Percentiles rank a stretch among this genome's conserved stretches.
phyloP scores from a whole-genome alignment of 306 rosid species.

The Mucuna pruriens region DNA sequence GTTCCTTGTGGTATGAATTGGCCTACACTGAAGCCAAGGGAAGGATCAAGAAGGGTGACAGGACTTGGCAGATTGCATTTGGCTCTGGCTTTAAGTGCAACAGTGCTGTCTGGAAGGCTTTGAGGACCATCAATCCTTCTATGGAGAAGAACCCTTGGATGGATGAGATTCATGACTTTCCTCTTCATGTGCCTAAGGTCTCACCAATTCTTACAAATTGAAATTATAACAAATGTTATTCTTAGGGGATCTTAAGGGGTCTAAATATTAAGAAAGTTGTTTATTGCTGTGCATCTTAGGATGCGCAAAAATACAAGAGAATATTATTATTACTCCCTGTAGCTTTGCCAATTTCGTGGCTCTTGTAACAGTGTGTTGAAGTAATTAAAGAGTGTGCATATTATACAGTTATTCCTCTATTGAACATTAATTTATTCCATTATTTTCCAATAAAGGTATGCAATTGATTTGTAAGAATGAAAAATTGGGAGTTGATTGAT shows the following conservation, averaged over 20 bases:
- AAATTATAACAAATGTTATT: too few species aligned
- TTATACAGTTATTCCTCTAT: background rate
- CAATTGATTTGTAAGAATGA: background rate
- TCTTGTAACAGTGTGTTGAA: background rate
- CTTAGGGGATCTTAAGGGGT: background rate
- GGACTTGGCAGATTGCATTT: constrained; percentile 95
- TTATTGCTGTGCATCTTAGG: background rate
- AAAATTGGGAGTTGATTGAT: too few species aligned
- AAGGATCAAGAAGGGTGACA: constrained; percentile 70
- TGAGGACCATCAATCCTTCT: constrained; percentile 66
- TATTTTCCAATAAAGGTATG: background rate
- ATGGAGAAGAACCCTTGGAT: constrained; percentile 84
- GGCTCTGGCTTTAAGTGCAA: constrained; percentile 97
- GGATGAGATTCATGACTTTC: constrained; percentile 83
- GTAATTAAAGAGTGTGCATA: constrained; percentile 5
- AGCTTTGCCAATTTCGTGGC: background rate
- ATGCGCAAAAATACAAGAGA: background rate
- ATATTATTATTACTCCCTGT: background rate
- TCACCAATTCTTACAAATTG: too few species aligned
- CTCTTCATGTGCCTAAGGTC: constrained; percentile 74
- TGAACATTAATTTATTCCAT: background rate
- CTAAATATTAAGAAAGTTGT: background rate
- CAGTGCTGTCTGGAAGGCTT: constrained; percentile 85
- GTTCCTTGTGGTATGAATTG: constrained; percentile 90
- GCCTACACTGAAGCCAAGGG: constrained; percentile 88